Evolutionary conservation across 192 early-diverging fungal species (phyloP), one percentile per base, ranked within the genome.

Genomic region (Funneliformis geosporum): DNA sequence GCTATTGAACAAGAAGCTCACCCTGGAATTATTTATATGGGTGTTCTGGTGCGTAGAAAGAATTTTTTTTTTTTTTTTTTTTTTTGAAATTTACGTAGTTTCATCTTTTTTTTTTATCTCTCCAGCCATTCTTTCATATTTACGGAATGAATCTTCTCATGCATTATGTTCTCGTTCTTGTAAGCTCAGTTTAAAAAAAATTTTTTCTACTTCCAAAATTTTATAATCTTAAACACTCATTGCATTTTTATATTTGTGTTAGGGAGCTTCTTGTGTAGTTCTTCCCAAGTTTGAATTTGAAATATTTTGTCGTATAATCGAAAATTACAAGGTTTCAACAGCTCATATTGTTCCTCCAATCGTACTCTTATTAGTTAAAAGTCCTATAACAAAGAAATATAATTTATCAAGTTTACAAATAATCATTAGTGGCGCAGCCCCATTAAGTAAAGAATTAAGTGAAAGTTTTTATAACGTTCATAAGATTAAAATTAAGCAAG

Each of bases 351-450:
- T 92, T 2, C 93, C 94, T 23, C 94, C 94, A 62, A 91, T 95
- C 79, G 78, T 89, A 16, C 33, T 96, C 8, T 80, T 85, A 46
- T 81, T 96, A 44, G 86, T 89, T 39, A 94, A 94, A 75, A 81
- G 87, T 38, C 90, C 90, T 11, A 69, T 90, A 43, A 86, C 92
- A 8, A 84, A 88, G 12, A 85, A 91, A 25, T 94, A 87, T 76
- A 85, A 92, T 69, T 81, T 96, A 38, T 83, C 86, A 10, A 83
- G 80, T 27, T 73, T 95, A 8, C 78, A 83, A 50, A 66, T 76
- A 25, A 69, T 92, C 60, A 84, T 90, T 68, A 87, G 83, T 11
- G 95, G 92, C 8, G 95, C 93, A 21, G 95, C 95, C 2, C 94
- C 95, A 28, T 65, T 85, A 70, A 83, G 82, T 39, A 28, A 68